Conservation (phyloP, 2,329 filamentous ascomycete species). For the Massarina eburnea region DNA sequence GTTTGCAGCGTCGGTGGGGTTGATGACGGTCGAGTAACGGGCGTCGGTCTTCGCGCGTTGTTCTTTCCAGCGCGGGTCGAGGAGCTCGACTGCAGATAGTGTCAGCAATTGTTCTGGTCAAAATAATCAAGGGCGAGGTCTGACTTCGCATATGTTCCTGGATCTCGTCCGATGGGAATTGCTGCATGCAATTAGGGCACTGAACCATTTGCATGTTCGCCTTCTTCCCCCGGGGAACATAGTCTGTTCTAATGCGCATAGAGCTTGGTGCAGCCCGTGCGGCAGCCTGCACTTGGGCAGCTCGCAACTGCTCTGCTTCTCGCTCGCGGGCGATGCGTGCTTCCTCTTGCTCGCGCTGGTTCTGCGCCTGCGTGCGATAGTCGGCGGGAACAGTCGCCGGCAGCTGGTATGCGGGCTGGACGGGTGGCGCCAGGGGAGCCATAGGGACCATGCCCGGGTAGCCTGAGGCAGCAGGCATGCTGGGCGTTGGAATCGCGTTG, state of each 20-base stretch:
- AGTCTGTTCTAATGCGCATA: constrained; percentile 92
- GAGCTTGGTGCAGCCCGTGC: constrained; percentile 67
- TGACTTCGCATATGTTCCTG: constrained; percentile 88
- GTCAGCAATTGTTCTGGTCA: constrained; percentile 39
- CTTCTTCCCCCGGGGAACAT: constrained; percentile 77
- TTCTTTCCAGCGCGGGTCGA: constrained; percentile 94
- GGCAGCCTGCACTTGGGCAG: constrained; percentile 77
- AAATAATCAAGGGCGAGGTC: constrained; percentile 21
- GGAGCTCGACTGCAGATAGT: constrained; percentile 68
- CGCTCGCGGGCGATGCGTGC: constrained; percentile 41
- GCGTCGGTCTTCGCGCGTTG: constrained; percentile 88
- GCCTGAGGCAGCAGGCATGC: constrained; percentile 28
- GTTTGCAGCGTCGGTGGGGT: constrained; percentile 83
- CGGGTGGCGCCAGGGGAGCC: constrained; percentile 30
- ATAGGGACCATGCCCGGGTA: constrained; percentile 21
- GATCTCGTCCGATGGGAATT: constrained; percentile 83
- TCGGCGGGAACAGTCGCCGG: constrained; percentile 24
- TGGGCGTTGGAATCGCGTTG: constrained; percentile 27
- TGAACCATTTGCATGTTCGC: constrained; percentile 68
- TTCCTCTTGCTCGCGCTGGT: constrained; percentile 43
- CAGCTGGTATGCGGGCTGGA: constrained; percentile 30
- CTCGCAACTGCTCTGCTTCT: constrained; percentile 57
- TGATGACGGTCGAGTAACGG: constrained; percentile 82
- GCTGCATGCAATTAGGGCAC: constrained; percentile 91
- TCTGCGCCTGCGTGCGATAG: constrained; percentile 34